phyloP scores from a whole-genome alignment of 2,329 filamentous ascomycete genomes.

The Ophidiomyces ophidiicola region DNA sequence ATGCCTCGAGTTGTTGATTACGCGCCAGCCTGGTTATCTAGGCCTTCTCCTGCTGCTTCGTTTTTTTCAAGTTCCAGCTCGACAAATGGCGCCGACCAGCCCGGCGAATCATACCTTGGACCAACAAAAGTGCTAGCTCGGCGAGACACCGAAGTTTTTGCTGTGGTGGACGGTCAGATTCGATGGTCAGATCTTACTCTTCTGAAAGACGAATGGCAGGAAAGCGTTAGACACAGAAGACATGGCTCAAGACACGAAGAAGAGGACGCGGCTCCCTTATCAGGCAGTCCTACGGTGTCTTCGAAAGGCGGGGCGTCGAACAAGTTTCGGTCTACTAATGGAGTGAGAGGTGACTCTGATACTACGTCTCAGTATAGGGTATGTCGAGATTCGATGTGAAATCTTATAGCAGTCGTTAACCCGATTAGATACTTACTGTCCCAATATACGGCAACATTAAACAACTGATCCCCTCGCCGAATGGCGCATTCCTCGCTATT shows the following conservation, averaged over 20 bases:
- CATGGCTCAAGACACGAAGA: conserved; percentile 14
- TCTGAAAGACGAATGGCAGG: conserved; percentile 54
- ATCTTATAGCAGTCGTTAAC: conserved; percentile 11
- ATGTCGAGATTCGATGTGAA: conserved; percentile 18
- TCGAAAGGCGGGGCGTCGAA: background rate
- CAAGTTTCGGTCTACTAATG: background rate
- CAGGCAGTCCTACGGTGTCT: background rate
- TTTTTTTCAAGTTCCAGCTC: conserved; percentile 53
- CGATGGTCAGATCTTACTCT: conserved; percentile 77
- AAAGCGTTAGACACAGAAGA: conserved; percentile 25
- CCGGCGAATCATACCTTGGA: conserved; percentile 22
- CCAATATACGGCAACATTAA: conserved; percentile 70
- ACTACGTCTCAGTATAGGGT: conserved; percentile 34
- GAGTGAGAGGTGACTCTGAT: background rate
- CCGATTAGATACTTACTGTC: conserved; percentile 55
- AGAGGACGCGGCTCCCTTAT: background rate
- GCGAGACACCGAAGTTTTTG: conserved; percentile 76
- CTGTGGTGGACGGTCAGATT: conserved; percentile 77
- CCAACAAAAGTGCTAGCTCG: conserved; percentile 57
- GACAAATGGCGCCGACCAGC: conserved; percentile 26
- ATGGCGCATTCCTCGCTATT: conserved; percentile 69
- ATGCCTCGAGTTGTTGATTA: conserved; percentile 84
- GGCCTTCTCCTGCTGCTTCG: conserved; percentile 61
- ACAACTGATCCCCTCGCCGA: conserved; percentile 74
- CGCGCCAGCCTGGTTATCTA: conserved; percentile 75